These are phyloP conservation scores for Heracleum sosnowskyi DNA, from an alignment of 129 eudicot species.

Conservation along the genomic window DNA sequence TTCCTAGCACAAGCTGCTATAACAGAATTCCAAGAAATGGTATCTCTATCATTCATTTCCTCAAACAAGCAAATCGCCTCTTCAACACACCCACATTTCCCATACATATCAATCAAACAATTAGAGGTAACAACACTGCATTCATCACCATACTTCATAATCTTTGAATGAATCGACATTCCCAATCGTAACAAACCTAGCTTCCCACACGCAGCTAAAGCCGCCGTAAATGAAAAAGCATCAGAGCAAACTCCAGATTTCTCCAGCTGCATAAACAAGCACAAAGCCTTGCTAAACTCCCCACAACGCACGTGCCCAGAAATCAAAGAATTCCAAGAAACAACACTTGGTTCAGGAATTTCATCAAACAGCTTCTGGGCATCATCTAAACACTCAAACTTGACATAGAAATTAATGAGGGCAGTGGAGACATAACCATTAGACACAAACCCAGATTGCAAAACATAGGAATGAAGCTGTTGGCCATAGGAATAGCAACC, in stretches of 20 bases:
- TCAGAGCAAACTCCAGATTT: constrained; percentile 41
- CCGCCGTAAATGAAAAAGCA: constrained; percentile 55
- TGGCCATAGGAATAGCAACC: constrained; percentile 34
- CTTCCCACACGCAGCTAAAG: constrained; percentile 62
- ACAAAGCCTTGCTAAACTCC: constrained; percentile 39
- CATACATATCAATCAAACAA: constrained; percentile 86
- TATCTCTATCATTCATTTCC: constrained; percentile 38
- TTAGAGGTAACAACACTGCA: constrained; percentile 45
- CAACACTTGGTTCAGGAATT: constrained; percentile 61
- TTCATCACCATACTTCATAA: constrained; percentile 49
- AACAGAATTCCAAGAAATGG: constrained; percentile 69
- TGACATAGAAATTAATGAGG: constrained; percentile 53
- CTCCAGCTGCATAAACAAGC: constrained; percentile 51
- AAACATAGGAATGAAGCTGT: constrained; percentile 54
- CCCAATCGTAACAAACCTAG: constrained; percentile 41
- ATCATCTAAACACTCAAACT: constrained; percentile 30
- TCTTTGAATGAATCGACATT: constrained; percentile 47
- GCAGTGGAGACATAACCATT: constrained; percentile 49
- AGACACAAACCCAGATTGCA: constrained; percentile 47
- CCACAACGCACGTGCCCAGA: constrained; percentile 66
- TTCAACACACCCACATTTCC: constrained; percentile 49
- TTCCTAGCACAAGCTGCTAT: constrained; percentile 66
- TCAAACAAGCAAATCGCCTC: constrained; percentile 43
- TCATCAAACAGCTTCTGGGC: constrained; percentile 66
- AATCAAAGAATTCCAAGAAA: constrained; percentile 81